Conservation (phyloP, 768 basidiomycete genomes). For the Suillus fuscotomentosus region DNA sequence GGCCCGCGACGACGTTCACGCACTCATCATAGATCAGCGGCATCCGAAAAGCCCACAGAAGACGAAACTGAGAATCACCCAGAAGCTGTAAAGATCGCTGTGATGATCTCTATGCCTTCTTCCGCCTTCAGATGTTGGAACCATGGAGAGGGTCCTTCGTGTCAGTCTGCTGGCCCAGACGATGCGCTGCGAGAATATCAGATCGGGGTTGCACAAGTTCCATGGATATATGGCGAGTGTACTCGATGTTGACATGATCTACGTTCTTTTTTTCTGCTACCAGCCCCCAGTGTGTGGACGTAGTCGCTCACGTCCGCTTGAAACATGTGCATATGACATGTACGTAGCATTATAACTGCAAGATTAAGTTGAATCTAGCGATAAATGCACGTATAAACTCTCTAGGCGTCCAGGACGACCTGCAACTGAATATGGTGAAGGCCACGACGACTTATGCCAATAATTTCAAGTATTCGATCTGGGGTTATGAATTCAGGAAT, state of each 20-base stretch:
- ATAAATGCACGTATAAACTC: not conserved
- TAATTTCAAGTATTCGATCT: too few relatives aligned
- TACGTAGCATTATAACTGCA: not conserved
- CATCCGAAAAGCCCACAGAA: not conserved
- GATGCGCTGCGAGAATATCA: not conserved
- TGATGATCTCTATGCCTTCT: not conserved
- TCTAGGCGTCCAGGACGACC: not conserved
- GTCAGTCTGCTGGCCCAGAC: not conserved
- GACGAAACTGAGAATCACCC: too few relatives aligned
- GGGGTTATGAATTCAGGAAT: not conserved
- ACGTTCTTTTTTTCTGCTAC: too few relatives aligned
- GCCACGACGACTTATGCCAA: not conserved
- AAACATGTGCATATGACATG: not conserved
- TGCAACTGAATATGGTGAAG: not conserved
- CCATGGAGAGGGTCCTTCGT: not conserved
- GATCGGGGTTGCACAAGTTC: not conserved
- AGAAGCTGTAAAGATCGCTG: not conserved
- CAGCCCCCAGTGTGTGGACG: too few relatives aligned
- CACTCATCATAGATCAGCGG: not conserved
- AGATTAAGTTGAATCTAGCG: not conserved
- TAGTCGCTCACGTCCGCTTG: too few relatives aligned
- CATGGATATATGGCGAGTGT: not conserved
- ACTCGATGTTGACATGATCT: not conserved
- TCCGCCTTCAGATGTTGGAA: not conserved
- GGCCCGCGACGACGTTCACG: not conserved